phyloP scores from a whole-genome alignment of 495 filamentous ascomycete genomes.

The Aspergillus baeticus region DNA sequence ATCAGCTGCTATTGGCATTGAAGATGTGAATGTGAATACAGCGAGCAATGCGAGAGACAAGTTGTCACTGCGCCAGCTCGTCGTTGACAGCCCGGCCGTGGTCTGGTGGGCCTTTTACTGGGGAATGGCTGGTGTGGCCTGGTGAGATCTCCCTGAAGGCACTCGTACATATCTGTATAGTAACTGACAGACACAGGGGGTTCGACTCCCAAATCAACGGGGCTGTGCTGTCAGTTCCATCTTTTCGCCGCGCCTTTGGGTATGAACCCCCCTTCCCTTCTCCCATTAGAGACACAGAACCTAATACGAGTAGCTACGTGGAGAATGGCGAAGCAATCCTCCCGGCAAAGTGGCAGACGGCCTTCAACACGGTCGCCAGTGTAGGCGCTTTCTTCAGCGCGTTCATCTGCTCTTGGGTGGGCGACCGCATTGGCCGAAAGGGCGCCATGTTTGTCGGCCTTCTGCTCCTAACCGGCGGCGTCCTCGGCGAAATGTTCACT shows the following conservation, averaged over 20 bases:
- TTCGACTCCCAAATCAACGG: constrained; percentile 43
- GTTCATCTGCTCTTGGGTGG: background rate
- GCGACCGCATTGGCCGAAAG: background rate
- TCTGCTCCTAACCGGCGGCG: background rate
- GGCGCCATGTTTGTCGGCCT: background rate
- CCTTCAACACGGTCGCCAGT: background rate
- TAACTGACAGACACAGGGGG: constrained; percentile 21
- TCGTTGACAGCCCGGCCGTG: background rate
- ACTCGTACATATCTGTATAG: too few relatives aligned
- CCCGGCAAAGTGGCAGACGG: background rate
- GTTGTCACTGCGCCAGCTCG: too few relatives aligned
- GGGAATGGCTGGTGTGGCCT: constrained; percentile 1
- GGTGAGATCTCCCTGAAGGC: too few relatives aligned
- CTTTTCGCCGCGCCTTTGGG: background rate
- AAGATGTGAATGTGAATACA: too few relatives aligned
- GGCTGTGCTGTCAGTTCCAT: constrained; percentile 4
- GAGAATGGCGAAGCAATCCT: background rate
- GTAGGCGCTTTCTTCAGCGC: background rate
- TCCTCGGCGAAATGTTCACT: background rate
- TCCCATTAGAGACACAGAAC: too few relatives aligned
- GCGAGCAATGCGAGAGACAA: too few relatives aligned
- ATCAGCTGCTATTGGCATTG: too few relatives aligned
- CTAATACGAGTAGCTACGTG: too few relatives aligned
- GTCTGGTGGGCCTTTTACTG: constrained; percentile 9
- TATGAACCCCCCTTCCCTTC: background rate